Base-by-base conservation (phyloP, 192 early-diverging fungal genomes). In the Coemansia sp. region DNA sequence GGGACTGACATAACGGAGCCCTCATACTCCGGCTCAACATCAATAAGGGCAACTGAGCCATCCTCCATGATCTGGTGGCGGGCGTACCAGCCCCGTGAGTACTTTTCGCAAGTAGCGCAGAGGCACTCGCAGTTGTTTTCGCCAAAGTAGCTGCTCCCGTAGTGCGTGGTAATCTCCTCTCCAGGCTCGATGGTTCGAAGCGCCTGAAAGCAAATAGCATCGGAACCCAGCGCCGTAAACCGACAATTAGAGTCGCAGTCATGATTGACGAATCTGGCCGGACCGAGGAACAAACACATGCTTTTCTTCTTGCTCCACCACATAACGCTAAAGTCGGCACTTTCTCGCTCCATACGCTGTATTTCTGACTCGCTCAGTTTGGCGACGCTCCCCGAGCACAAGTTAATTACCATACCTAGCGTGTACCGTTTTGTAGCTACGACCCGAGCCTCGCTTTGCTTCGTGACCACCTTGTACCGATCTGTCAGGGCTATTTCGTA, bases 251-350 rank as follows among this genome's bases (percentile, higher is more conserved):
- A 85, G 50, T 83, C 69, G 68, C 91, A 92, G 69, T 92, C 89
- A 68, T 92, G 91, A 72, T 92, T 92, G 41, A 88, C 87, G 67
- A 92, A 92, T 13, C 91, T 81, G 2, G 88, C 91, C 3, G 91
- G 91, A 17, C 91, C 91, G 36, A 90, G 69, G 50, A 92, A 88
- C 36, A 91, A 59, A 61, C 87, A 88, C 75, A 83, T 85, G 64
- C 70, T 70, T 10, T 79, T 83, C 41, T 84, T 73, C 68, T 84
- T 85, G 34, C 73, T 78, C 51, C 85, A 88, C 72, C 75, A 89
- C 76, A 92, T 88, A 59, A 92, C 87, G 57, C 82, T 85, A 72
- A 91, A 92, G 69, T 92, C 91, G 0, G 68, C 77, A 3, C 48
- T 39, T 48, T 77, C 71, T 2, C 40, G 53, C 53, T 71, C 80